A percentile compares a stretch with the other conserved stretches of the same genome.
These are phyloP conservation scores for Rubia tinctorum DNA, from an alignment of 305 asterid genomes.

Conservation along the genomic window DNA sequence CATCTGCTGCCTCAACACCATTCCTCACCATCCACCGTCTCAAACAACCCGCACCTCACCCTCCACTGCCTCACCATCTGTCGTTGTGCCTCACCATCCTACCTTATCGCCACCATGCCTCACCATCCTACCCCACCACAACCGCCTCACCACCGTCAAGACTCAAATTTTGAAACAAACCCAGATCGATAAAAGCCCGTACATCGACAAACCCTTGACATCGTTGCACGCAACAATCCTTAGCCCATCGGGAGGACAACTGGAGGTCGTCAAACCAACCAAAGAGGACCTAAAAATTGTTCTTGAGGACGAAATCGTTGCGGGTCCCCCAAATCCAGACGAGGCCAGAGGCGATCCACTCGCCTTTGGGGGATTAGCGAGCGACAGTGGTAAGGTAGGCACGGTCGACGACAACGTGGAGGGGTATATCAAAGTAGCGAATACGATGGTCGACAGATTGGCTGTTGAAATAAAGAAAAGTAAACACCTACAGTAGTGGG, in stretches of 20 bases:
- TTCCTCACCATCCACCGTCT: no score
- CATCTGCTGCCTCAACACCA: no score
- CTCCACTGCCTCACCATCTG: no score
- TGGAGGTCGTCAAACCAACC: slow-evolving; percentile 98
- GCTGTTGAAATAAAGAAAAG: slow-evolving; percentile 78
- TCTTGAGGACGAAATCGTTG: slow-evolving; percentile 75
- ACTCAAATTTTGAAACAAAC: background rate
- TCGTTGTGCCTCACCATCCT: no score
- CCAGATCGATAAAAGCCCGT: slow-evolving; percentile 81
- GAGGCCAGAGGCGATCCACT: slow-evolving; percentile 94
- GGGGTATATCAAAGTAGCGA: slow-evolving; percentile 77
- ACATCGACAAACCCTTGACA: slow-evolving; percentile 87
- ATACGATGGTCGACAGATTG: slow-evolving; percentile 86
- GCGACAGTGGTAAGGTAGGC: slow-evolving; percentile 89
- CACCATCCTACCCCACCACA: no score
- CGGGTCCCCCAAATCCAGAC: slow-evolving; percentile 98
- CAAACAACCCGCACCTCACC: no score
- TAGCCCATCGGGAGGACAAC: slow-evolving; percentile 82
- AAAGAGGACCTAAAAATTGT: slow-evolving; percentile 79
- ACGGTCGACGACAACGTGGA: slow-evolving; percentile 75
- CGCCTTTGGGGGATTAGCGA: slow-evolving; percentile 87
- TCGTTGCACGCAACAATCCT: slow-evolving; percentile 94
- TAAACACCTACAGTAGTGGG: no score
- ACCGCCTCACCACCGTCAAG: no score
- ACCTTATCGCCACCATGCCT: no score